A percentile compares a stretch with the other conserved stretches of the same genome.
These are phyloP conservation scores for Coemansia sp. DNA, from an alignment of 192 early-diverging fungal species.

Conservation along the genomic window DNA sequence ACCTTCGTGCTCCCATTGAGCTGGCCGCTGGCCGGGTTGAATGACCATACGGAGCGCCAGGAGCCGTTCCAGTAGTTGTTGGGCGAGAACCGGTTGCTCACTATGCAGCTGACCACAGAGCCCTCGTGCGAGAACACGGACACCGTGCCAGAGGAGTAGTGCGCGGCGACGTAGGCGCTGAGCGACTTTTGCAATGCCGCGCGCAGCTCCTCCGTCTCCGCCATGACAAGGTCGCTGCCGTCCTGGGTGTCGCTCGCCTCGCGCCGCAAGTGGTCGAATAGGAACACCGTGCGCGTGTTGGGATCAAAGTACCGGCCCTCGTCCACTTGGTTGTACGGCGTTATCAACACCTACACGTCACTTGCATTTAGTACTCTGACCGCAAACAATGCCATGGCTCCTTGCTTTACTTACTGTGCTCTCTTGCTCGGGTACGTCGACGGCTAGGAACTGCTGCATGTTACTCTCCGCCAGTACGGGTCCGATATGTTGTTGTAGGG, in stretches of 20 bases:
- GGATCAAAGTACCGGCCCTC: conserved; percentile 73
- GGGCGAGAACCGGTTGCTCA: conserved; percentile 91
- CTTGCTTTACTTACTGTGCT: conserved; percentile 13
- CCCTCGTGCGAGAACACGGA: conserved; percentile 59
- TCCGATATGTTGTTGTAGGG: conserved; percentile 67
- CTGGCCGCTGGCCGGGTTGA: conserved; percentile 57
- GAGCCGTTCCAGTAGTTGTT: conserved; percentile 96
- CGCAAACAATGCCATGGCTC: not conserved
- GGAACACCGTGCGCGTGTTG: conserved; percentile 66
- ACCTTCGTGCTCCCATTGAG: conserved; percentile 75
- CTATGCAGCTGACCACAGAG: conserved; percentile 58
- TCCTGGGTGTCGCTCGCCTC: conserved; percentile 41
- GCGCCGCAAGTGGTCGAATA: conserved; percentile 79
- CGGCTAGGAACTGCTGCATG: conserved; percentile 76
- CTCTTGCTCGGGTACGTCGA: conserved; percentile 61
- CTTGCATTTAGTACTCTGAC: not conserved
- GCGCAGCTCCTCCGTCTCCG: conserved; percentile 27
- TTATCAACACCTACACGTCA: conserved; percentile 65
- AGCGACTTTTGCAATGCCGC: conserved; percentile 66
- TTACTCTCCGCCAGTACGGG: conserved; percentile 79
- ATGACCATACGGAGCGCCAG: conserved; percentile 85
- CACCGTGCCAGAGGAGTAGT: conserved; percentile 75
- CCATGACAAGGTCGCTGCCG: not conserved
- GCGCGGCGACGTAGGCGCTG: conserved; percentile 66
- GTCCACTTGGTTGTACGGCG: conserved; percentile 69